A percentile compares a stretch with the other conserved stretches of the same genome.
phyloP scores from a whole-genome alignment of 495 filamentous ascomycete species.

The Penicillium paxilli region DNA sequence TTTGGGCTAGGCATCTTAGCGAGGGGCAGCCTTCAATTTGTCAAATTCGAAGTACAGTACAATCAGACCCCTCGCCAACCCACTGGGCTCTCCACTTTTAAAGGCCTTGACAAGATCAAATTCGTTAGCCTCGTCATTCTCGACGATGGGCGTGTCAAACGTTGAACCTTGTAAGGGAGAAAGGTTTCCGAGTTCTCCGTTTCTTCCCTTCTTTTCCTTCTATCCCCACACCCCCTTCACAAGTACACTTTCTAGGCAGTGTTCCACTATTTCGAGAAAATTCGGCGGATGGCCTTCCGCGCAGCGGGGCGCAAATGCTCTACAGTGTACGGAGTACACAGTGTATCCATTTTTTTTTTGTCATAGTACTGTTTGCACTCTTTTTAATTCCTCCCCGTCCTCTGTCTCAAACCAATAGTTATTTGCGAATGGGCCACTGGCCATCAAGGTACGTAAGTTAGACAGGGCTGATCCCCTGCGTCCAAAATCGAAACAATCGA shows the following conservation, averaged over 20 bases:
- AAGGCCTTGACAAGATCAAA: background rate
- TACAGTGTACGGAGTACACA: too few relatives aligned
- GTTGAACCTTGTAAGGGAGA: conserved; percentile 20
- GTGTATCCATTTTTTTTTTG: background rate
- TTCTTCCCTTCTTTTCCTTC: background rate
- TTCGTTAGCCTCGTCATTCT: conserved; percentile 8
- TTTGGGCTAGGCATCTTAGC: background rate
- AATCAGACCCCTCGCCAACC: background rate
- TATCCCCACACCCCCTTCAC: background rate
- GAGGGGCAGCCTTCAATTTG: background rate
- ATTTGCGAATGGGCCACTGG: background rate
- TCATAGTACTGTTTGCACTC: too few relatives aligned
- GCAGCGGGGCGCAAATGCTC: conserved; percentile 9
- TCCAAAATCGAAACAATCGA: background rate
- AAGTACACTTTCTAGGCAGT: background rate
- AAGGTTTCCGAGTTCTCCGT: conserved; percentile 11
- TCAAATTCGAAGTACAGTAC: too few relatives aligned
- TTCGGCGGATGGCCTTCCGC: conserved; percentile 20
- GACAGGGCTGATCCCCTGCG: background rate
- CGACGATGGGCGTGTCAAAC: conserved; percentile 15
- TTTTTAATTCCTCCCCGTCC: too few relatives aligned
- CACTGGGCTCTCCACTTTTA: background rate
- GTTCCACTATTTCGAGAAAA: conserved; percentile 32
- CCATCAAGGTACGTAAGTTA: background rate
- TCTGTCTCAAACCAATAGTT: background rate